Evolutionary conservation across 768 basidiomycete species (phyloP), one percentile per base, ranked within the genome.

Genomic region (Psilocybe tampanensis): DNA sequence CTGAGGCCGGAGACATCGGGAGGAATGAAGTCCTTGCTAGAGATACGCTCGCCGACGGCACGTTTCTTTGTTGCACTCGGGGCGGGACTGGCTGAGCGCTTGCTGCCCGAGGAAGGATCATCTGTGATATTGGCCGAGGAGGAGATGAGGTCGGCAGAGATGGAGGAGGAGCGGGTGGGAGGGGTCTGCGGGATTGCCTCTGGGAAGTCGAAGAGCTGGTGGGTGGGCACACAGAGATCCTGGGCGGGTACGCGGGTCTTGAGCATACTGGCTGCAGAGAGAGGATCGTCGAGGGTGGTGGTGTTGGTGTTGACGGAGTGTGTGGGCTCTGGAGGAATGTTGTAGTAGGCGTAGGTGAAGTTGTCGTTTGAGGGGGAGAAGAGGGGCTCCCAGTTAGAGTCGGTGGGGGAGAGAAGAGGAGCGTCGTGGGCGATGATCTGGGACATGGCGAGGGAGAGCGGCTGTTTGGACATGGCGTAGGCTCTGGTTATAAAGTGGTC

Each of bases 1-100:
- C 81, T 86, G 57, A 95, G 81, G 48, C 94, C 94, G 57, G 86
- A 83, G 57, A 94, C 92, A 69, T 95, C 92, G 47, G 93, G 93
- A 11, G 92, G 92, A 18, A 95, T 70, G 66, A 94, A 95, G 70
- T 94, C 92, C 74, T 89, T 92, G 70, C 83, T 88, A 57, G 73
- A 77, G 59, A 84, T 74, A 55, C 81, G 80, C 66, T 83, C 82
- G 49, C 74, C 79, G 29, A 74, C 66, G 21, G 80, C 72, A 56
- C 80, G 75, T 61, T 80, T 81, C 70, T 77, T 78, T 17, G 75
- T 65, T 9, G 67, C 63, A 26, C 64, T 61, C 42, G 77, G 66
- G 29, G 76, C 67, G 8, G 80, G 77, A 50, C 75, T 77, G 4
- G 82, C 77, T 11, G 77, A 73, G 69, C 84, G 79, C 63, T 83